These are phyloP conservation scores for Spergularia bocconei DNA, from an alignment of 148 eudicot species.

Conservation along the genomic window DNA sequence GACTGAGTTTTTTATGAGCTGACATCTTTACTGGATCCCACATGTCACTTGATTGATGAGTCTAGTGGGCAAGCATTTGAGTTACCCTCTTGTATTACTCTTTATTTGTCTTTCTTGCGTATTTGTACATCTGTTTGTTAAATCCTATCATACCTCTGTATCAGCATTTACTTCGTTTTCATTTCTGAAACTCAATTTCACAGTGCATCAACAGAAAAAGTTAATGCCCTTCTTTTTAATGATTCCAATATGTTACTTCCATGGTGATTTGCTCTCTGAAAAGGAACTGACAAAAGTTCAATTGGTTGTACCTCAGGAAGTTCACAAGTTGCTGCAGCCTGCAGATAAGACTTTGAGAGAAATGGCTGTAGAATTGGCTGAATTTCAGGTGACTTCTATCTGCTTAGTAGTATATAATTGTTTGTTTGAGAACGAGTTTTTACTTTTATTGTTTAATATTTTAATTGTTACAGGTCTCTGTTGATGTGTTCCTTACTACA, in stretches of 20 bases:
- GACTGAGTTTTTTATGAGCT: too few relatives aligned
- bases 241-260: background rate
- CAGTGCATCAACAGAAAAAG: background rate
- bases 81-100: too few relatives aligned
- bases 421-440: too few relatives aligned
- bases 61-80: too few relatives aligned
- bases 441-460: background rate
- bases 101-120: too few relatives aligned
- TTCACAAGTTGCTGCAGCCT: constrained; percentile 87
- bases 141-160: too few relatives aligned
- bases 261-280: constrained; percentile 1
- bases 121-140: too few relatives aligned
- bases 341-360: constrained; percentile 80
- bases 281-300: background rate
- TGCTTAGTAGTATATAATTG: background rate
- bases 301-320: constrained; percentile 56
- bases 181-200: background rate
- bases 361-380: constrained; percentile 95
- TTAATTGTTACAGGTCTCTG: constrained; percentile 65
- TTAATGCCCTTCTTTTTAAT: background rate
- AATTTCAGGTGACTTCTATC: constrained; percentile 66
- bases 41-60: too few relatives aligned
- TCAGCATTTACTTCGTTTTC: too few relatives aligned
- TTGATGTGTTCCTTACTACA: constrained; percentile 82
- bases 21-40: too few relatives aligned